Percentiles rank a stretch among this genome's conserved stretches.
Evolutionary conservation across 2,329 filamentous ascomycete genomes (phyloP).

Genomic region (Dactylellina sp.): DNA sequence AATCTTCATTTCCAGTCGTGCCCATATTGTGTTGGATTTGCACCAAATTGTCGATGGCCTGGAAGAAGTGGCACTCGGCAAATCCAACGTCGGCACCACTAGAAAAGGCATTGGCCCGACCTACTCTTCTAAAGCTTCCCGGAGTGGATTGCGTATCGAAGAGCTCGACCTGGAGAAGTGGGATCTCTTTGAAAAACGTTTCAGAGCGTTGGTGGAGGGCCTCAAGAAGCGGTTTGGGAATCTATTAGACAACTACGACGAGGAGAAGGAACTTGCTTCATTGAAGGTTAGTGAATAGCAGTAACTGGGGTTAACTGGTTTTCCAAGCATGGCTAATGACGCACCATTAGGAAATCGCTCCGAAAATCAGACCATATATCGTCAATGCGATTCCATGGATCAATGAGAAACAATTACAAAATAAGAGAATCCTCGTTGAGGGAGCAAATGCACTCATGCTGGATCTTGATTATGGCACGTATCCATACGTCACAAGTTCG

Average conservation of each 20-base stretch:
- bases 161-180: conserved; percentile 74
- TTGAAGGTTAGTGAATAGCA: conserved; percentile 66
- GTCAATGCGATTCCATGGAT: conserved; percentile 77
- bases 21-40: conserved; percentile 74
- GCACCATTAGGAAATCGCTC: conserved; percentile 66
- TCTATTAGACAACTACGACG: conserved; percentile 73
- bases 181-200: conserved; percentile 74
- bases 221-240: conserved; percentile 78
- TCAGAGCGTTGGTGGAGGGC: conserved; percentile 72
- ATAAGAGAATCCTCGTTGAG: conserved; percentile 75
- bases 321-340: neutral
- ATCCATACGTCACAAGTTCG: conserved; percentile 73
- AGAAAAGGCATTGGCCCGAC: conserved; percentile 69
- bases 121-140: conserved; percentile 72
- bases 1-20: conserved; percentile 74
- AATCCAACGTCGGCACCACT: conserved; percentile 66
- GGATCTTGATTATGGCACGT: conserved; percentile 74
- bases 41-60: conserved; percentile 77
- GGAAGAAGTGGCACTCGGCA: conserved; percentile 70
- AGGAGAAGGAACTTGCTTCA: conserved; percentile 75
- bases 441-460: conserved; percentile 77
- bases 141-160: conserved; percentile 74
- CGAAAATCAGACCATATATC: conserved; percentile 71
- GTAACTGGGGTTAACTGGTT: neutral
- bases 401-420: conserved; percentile 70